Conservation (phyloP, 2,329 filamentous ascomycete species). For the Fusarium luffae region DNA sequence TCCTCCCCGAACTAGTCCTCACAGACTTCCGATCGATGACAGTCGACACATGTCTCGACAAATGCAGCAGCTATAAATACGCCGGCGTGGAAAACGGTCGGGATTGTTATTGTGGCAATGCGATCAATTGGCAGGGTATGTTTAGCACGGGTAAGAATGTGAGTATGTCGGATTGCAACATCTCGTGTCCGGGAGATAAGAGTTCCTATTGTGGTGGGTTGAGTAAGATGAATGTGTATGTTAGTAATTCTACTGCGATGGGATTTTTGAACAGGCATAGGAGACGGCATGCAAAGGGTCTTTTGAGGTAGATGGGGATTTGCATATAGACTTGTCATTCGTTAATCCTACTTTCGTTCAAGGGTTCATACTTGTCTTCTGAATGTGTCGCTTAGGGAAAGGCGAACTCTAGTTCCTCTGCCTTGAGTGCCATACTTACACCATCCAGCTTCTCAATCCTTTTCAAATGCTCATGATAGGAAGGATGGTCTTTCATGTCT, state of each 20-base stretch:
- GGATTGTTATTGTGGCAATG: conserved; percentile 54
- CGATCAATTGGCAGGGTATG: conserved; percentile 45
- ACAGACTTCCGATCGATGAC: conserved; percentile 51
- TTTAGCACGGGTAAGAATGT: conserved; percentile 46
- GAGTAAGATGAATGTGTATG: conserved; percentile 49
- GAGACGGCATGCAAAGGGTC: conserved; percentile 3
- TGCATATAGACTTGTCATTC: not conserved
- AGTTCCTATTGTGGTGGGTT: conserved; percentile 49
- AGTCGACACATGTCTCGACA: conserved; percentile 48
- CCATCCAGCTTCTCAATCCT: conserved; percentile 18
- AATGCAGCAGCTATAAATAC: conserved; percentile 50
- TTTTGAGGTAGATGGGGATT: not conserved
- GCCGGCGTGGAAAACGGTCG: conserved; percentile 53
- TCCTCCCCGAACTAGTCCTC: conserved; percentile 47
- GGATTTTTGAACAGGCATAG: conserved; percentile 18
- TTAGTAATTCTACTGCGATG: conserved; percentile 34
- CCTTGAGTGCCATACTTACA: not conserved
- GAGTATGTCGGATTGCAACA: conserved; percentile 47
- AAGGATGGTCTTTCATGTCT: conserved; percentile 19
- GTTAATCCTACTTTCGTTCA: fast-evolving
- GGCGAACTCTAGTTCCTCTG: conserved; percentile 1
- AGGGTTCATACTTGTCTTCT: not conserved
- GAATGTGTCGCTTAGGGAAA: not conserved
- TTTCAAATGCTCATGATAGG: not conserved
- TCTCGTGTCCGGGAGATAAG: conserved; percentile 50